These are phyloP conservation scores for Botryobasidium botryosum DNA, from an alignment of 768 basidiomycete genomes.

Conservation along the genomic window DNA sequence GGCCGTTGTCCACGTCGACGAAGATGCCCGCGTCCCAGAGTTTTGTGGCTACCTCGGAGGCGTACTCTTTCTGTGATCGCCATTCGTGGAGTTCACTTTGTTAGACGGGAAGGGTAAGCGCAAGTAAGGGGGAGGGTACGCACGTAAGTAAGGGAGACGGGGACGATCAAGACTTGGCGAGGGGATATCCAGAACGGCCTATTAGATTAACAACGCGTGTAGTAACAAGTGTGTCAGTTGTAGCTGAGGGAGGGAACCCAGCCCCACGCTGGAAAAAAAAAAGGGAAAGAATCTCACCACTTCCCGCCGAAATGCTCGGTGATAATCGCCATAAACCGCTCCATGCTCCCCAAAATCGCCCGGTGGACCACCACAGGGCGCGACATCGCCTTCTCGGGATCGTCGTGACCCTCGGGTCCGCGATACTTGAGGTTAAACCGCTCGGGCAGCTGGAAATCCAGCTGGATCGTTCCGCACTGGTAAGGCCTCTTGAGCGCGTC, in stretches of 20 bases:
- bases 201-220: too few relatives aligned
- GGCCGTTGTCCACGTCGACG: conserved; percentile 83
- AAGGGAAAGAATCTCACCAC: conserved; percentile 39
- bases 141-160: conserved; percentile 79
- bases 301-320: conserved; percentile 97
- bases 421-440: conserved; percentile 92
- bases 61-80: conserved; percentile 64
- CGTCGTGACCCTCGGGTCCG: conserved; percentile 50
- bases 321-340: conserved; percentile 91
- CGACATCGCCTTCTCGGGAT: conserved; percentile 34
- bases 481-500: conserved; percentile 86
- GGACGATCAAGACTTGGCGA: conserved; percentile 88
- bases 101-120: background rate
- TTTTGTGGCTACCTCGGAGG: conserved; percentile 54
- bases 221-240: too few relatives aligned
- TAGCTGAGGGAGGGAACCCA: too few relatives aligned
- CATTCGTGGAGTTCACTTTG: conserved; percentile 6
- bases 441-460: conserved; percentile 96
- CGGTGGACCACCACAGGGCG: conserved; percentile 97
- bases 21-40: conserved; percentile 58
- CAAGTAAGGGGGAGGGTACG: conserved; percentile 19
- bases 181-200: conserved; percentile 99
- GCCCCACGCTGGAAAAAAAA: background rate
- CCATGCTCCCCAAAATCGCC: conserved; percentile 84
- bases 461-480: conserved; percentile 97